Evolutionary conservation across 495 filamentous ascomycete species (phyloP).

Genomic region (Neohortaea acidophila): DNA sequence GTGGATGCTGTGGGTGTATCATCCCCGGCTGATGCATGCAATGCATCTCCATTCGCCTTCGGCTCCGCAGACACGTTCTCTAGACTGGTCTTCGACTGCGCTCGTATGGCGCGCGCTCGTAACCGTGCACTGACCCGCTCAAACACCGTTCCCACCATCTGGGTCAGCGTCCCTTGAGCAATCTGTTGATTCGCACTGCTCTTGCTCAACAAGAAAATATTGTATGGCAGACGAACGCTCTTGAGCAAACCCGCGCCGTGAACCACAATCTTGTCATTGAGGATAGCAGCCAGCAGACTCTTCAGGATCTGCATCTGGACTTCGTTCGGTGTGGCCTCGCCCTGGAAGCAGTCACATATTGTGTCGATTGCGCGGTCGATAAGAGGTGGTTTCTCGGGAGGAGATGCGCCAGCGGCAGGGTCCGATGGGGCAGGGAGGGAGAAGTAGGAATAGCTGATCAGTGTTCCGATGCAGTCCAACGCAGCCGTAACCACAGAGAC

Average conservation of each 20-base stretch:
- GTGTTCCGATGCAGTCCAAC: constrained; percentile 93
- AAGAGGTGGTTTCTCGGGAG: constrained; percentile 38
- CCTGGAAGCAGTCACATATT: constrained; percentile 97
- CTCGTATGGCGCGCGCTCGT: constrained; percentile 64
- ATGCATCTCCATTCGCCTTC: constrained; percentile 20
- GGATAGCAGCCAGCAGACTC: constrained; percentile 80
- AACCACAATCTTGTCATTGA: constrained; percentile 97
- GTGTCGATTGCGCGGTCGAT: constrained; percentile 98
- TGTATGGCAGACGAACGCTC: constrained; percentile 97
- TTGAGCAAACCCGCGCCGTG: constrained; percentile 94
- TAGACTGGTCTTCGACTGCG: constrained; percentile 32
- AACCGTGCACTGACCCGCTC: constrained; percentile 81
- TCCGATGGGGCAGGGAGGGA: constrained; percentile 45
- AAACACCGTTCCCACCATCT: constrained; percentile 98
- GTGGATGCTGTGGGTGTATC: constrained; percentile 30
- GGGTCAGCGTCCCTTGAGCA: constrained; percentile 87
- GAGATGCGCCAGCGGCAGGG: constrained; percentile 19
- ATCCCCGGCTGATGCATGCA: no score
- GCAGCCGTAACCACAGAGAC: constrained; percentile 75
- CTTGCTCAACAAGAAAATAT: constrained; percentile 90
- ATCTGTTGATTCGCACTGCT: constrained; percentile 87
- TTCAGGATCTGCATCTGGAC: constrained; percentile 97
- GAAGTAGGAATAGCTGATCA: constrained; percentile 97
- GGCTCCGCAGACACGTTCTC: constrained; percentile 22
- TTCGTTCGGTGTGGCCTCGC: constrained; percentile 76